Conservation (phyloP, 208 protist species). For the Acanthamoeba polyphaga region DNA sequence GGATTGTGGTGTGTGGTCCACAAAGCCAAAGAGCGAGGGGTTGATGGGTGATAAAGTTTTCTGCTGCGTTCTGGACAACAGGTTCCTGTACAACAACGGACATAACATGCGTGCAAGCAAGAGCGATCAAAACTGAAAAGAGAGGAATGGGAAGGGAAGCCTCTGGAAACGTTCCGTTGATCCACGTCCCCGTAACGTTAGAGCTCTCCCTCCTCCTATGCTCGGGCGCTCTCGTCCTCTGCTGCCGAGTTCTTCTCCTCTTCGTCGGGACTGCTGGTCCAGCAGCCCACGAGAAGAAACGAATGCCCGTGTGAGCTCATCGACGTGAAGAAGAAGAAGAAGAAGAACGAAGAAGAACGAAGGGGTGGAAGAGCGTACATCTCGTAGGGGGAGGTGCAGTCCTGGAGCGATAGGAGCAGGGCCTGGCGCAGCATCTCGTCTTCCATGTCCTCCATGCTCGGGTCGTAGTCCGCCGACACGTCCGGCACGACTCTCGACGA, state of each 20-base stretch:
- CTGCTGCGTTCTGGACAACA: too few relatives aligned
- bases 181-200: too few relatives aligned
- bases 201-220: too few relatives aligned
- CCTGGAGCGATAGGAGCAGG: conserved; percentile 76
- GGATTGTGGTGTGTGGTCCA: too few relatives aligned
- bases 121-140: too few relatives aligned
- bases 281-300: background rate
- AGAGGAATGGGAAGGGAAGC: too few relatives aligned
- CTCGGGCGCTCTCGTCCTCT: background rate
- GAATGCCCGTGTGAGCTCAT: background rate
- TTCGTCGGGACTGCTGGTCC: background rate
- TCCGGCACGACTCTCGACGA: background rate
- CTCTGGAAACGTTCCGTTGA: too few relatives aligned
- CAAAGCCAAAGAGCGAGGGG: too few relatives aligned
- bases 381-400: conserved; percentile 24
- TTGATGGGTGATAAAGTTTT: too few relatives aligned
- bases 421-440: conserved; percentile 75
- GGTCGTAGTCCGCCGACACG: background rate
- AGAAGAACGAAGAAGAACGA: too few relatives aligned
- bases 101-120: too few relatives aligned
- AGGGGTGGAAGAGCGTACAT: background rate
- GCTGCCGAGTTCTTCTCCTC: background rate
- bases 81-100: too few relatives aligned
- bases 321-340: background rate
- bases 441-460: conserved; percentile 69